Conservation (phyloP, 2,329 filamentous ascomycete genomes). For the Fusarium begoniae region DNA sequence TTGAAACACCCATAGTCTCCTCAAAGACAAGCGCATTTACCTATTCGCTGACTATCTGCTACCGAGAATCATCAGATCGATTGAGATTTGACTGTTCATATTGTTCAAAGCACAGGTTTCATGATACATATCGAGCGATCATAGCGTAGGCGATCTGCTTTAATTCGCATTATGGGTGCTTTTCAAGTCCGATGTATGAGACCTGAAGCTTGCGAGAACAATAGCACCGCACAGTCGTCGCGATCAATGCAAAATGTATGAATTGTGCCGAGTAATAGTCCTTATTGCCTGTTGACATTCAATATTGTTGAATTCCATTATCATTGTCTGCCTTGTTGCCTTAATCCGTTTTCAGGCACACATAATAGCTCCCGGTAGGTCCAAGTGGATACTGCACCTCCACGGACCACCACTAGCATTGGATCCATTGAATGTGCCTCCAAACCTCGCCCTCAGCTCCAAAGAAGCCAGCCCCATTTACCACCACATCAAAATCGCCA, state of each 20-base stretch:
- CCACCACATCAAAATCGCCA: slow-evolving; percentile 36
- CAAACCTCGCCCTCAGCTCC: slow-evolving; percentile 30
- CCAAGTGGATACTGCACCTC: slow-evolving; percentile 43
- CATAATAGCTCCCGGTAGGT: not conserved
- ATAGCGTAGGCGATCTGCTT: slow-evolving; percentile 15
- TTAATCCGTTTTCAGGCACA: slow-evolving; percentile 43
- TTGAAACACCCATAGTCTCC: accelerated
- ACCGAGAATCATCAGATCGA: not conserved
- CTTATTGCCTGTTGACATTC: not conserved
- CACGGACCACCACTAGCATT: slow-evolving; percentile 25
- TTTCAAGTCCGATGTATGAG: not conserved
- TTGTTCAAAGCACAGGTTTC: slow-evolving; percentile 15
- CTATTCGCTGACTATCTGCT: not conserved
- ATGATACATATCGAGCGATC: slow-evolving; percentile 17
- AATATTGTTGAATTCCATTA: not conserved
- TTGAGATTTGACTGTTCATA: not conserved
- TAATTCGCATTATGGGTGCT: not conserved
- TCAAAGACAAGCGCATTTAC: too few relatives aligned
- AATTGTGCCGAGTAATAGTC: not conserved
- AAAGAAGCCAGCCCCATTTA: slow-evolving; percentile 31
- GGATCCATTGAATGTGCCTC: slow-evolving; percentile 27
- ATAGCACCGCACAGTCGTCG: not conserved
- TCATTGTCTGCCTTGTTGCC: slow-evolving; percentile 46
- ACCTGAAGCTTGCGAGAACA: not conserved
- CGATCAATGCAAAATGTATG: too few relatives aligned